phyloP scores from a whole-genome alignment of 495 filamentous ascomycete genomes.

The Penicillium fimorum region DNA sequence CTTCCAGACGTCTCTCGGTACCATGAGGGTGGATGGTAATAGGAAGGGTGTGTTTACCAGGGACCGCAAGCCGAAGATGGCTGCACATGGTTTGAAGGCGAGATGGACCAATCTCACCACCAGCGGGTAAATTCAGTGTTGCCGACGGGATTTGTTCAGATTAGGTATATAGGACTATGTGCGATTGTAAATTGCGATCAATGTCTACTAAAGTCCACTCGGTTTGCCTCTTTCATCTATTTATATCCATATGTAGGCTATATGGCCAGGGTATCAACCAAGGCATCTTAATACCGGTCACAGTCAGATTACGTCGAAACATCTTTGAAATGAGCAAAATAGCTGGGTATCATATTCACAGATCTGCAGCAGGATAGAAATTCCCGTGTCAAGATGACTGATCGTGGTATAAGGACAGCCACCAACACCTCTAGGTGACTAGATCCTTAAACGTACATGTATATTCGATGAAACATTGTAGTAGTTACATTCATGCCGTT shows the following conservation, averaged over 20 bases:
- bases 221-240: not conserved
- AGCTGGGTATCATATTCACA: not conserved
- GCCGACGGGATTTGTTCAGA: not conserved
- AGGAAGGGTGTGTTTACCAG: conserved; percentile 10
- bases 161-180: not conserved
- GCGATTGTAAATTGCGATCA: not conserved
- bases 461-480: not conserved
- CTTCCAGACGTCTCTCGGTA: conserved; percentile 8
- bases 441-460: not conserved
- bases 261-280: not conserved
- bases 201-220: not conserved
- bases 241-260: not conserved
- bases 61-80: conserved; percentile 8
- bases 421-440: not conserved
- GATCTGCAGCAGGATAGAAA: not conserved
- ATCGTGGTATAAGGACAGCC: not conserved
- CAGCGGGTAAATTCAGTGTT: not conserved
- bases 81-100: not conserved
- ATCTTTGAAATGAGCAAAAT: not conserved
- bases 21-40: conserved; percentile 5
- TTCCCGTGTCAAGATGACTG: not conserved
- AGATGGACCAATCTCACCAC: conserved; percentile 1
- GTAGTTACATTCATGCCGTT: not conserved
- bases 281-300: not conserved
- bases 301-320: not conserved